Evolutionary conservation across 768 basidiomycete genomes (phyloP), one percentile per base, ranked within the genome.

Genomic region (Steccherinum ochraceum): DNA sequence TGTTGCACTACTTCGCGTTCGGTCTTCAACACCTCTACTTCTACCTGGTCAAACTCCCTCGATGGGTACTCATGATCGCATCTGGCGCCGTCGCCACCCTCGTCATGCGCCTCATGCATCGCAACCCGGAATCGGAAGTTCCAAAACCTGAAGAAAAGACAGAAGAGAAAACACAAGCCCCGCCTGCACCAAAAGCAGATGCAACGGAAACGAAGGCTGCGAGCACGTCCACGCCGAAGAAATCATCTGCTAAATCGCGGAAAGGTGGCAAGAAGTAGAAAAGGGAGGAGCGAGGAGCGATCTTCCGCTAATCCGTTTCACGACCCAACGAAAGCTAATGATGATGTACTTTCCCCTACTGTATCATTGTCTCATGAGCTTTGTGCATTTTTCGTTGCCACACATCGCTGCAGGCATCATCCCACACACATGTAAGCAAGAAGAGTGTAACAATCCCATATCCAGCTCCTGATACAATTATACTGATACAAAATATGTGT

Each of bases 11-110:
- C 60, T 60, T 81, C 45, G 84, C 84, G 0, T 56, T 72, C 24
- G 64, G 59, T 13, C 56, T 81, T 49, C 74, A 76, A 40, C 72
- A 69, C 54, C 40, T 72, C 43, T 90, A 90, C 71, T 68, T 77
- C 58, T 51, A 72, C 52, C 55, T 76, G 12, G 63, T 78, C 50
- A 58, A 71, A 24, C 60, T 91, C 42, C 90, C 90, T n/a, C 78
- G 78, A 55, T 90, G 86, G 84, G 26, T 86, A 20, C 67, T 91
- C 60, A 74, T 88, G 60, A 58, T 89, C 43, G 46, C 76, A 5
- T 84, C 86, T 2, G 90, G 89, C 39, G 72, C 70, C 25, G 2
- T 83, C 39, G 90, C 78, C 5, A 86, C 84, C n/a, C 43, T 87
- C 52, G 48, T 88, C 18, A 74, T 93, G 59, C 77, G 79, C 48